phyloP scores from a whole-genome alignment of 2,329 filamentous ascomycete species.

The Penicillium palitans region DNA sequence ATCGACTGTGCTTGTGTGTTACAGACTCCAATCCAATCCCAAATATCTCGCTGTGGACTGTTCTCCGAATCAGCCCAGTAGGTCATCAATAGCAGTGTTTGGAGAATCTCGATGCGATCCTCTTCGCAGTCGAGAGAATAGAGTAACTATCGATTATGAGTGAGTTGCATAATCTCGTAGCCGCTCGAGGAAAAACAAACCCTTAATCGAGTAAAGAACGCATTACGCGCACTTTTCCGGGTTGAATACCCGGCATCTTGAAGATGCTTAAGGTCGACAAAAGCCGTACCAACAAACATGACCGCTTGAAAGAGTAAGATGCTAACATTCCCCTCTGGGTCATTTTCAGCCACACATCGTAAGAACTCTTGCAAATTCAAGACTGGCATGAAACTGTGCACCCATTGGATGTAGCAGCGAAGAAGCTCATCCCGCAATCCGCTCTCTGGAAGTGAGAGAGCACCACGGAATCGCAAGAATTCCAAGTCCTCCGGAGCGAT shows the following conservation, averaged over 20 bases:
- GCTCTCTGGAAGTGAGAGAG: slow-evolving; percentile 68
- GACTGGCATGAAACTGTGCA: slow-evolving; percentile 88
- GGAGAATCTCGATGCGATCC: slow-evolving; percentile 79
- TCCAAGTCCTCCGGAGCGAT: slow-evolving; percentile 75
- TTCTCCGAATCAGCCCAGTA: slow-evolving; percentile 94
- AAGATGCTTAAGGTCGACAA: slow-evolving; percentile 73
- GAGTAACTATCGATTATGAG: slow-evolving; percentile 58
- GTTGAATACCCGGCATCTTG: slow-evolving; percentile 71
- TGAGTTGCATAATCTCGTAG: not conserved
- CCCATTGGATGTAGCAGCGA: slow-evolving; percentile 76
- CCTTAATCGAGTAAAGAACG: slow-evolving; percentile 80
- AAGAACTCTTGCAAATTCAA: slow-evolving; percentile 63
- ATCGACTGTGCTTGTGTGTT: slow-evolving; percentile 86
- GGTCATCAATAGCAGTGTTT: slow-evolving; percentile 82
- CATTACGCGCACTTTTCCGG: slow-evolving; percentile 75
- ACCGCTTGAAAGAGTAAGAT: slow-evolving; percentile 86
- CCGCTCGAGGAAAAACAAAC: slow-evolving; percentile 47
- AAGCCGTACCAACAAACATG: slow-evolving; percentile 85
- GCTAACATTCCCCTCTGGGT: slow-evolving; percentile 71
- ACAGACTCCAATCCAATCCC: slow-evolving; percentile 92
- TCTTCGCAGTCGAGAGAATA: slow-evolving; percentile 91
- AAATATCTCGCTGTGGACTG: slow-evolving; percentile 81
- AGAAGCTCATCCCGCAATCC: slow-evolving; percentile 74
- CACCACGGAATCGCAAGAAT: slow-evolving; percentile 77
- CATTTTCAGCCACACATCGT: slow-evolving; percentile 57